Evolutionary conservation across 371 early-diverging fungal genomes (phyloP).

Genomic region (Batrachochytrium dendrobatidis): DNA sequence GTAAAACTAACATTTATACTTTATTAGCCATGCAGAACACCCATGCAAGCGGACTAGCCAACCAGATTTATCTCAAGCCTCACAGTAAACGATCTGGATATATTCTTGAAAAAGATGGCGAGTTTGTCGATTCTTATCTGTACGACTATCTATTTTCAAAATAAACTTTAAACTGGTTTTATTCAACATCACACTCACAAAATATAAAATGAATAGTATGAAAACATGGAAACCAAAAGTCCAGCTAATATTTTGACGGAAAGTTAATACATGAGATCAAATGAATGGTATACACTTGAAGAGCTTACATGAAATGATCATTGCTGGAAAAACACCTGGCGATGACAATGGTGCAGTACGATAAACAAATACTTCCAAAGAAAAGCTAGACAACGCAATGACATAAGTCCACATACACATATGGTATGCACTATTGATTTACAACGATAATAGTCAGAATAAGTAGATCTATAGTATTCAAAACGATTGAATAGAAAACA

Average conservation of each 20-base stretch:
- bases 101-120: slow-evolving; percentile 7
- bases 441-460: background rate
- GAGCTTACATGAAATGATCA: slow-evolving; percentile 58
- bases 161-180: background rate
- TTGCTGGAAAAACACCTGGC: slow-evolving; percentile 58
- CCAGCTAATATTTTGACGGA: background rate
- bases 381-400: slow-evolving; percentile 61
- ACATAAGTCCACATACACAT: slow-evolving; percentile 64
- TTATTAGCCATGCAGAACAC: no score
- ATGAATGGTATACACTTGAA: no score
- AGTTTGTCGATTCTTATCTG: slow-evolving; percentile 9
- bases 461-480: background rate
- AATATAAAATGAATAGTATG: background rate
- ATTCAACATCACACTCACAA: background rate
- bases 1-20: no score
- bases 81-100: background rate
- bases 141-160: slow-evolving; percentile 12
- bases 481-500: background rate
- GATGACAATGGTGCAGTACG: slow-evolving; percentile 47
- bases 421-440: slow-evolving; percentile 64
- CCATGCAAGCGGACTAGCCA: background rate
- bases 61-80: slow-evolving; percentile 9
- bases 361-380: slow-evolving; percentile 62
- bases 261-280: no score
- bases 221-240: background rate